Base-by-base conservation (phyloP, 345 rosid genomes). In the Xanthoceras sorbifolium region DNA sequence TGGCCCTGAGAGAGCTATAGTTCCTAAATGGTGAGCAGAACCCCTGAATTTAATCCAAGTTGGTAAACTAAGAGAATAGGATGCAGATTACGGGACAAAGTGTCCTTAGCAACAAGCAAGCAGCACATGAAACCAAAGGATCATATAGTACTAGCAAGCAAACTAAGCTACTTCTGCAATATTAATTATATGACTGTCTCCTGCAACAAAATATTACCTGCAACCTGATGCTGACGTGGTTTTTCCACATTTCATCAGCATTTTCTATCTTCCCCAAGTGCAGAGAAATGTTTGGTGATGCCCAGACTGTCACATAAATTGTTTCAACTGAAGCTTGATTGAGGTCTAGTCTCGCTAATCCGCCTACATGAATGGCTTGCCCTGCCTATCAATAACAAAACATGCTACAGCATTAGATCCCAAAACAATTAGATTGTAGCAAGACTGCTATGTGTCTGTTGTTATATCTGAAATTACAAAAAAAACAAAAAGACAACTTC, bases 181-280 rank as follows among this genome's bases (percentile, higher is more conserved):
- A 18, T 26, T 36, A 48, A 38, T 48, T 10, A 18, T 25, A 48
- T 25, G 8, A 78, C 62, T 25, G 5, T 36, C 17, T 59, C 10
- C 50, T 10, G 0, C 14, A 5, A 34, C 6, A 32, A 48, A 67
- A 69, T 48, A 46, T 80, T 84, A 90, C 99, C 92, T 91, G 98
- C 74, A 95, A 76, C 71, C 97, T 89, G 71, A 91, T 50, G 72
- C 97, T 94, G 32, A 86, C 77, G 38, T 95, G 93, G 50, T 88
- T 87, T 76, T 74, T 89, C 92, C 86, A 63, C 71, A 90, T 86
- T 32, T 93, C 97, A 71, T 92, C 97, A 1, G 94, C 91, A 81
- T 90, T 93, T 81, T 95, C 96, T 31, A 85, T 86, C 86, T 93
- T 93, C 52, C 99, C 99, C 80, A 89, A 38, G 77, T 93, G 98